These are phyloP conservation scores for Aegilops tauschii DNA, from an alignment of 176 grass and related monocot species.

Conservation along the genomic window DNA sequence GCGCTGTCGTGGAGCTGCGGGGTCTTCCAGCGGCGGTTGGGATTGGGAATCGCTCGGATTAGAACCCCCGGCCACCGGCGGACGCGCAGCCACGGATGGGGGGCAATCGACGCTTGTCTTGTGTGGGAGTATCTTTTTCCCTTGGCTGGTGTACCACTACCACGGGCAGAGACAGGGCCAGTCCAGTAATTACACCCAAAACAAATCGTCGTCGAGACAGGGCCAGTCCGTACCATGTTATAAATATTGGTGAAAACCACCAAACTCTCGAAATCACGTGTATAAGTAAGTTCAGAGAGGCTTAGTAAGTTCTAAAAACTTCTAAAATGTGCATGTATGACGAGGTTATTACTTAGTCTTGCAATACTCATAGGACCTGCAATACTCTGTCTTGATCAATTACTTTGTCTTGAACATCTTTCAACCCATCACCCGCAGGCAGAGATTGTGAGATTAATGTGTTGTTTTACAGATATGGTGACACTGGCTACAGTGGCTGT, in stretches of 20 bases:
- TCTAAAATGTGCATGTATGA: background rate
- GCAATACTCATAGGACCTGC: no score
- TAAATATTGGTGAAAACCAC: background rate
- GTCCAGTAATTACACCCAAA: background rate
- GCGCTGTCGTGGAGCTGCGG: background rate
- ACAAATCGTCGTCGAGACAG: background rate
- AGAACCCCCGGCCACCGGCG: slow-evolving; percentile 12
- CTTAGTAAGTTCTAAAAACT: background rate
- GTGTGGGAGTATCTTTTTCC: no score
- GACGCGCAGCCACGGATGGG: slow-evolving; percentile 21
- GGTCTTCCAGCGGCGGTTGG: background rate
- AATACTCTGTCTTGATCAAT: background rate
- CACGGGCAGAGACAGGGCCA: no score
- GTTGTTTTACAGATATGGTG: background rate
- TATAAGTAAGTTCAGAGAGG: no score
- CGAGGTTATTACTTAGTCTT: no score
- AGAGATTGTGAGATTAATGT: background rate
- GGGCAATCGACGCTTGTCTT: background rate
- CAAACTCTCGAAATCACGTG: background rate
- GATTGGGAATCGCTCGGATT: background rate
- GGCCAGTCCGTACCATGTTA: no score
- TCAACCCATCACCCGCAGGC: background rate
- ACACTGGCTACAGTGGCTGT: background rate
- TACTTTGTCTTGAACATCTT: background rate
- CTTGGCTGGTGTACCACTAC: no score